Base-by-base conservation (phyloP, 768 basidiomycete species). In the Xerocomellus dryophilus region DNA sequence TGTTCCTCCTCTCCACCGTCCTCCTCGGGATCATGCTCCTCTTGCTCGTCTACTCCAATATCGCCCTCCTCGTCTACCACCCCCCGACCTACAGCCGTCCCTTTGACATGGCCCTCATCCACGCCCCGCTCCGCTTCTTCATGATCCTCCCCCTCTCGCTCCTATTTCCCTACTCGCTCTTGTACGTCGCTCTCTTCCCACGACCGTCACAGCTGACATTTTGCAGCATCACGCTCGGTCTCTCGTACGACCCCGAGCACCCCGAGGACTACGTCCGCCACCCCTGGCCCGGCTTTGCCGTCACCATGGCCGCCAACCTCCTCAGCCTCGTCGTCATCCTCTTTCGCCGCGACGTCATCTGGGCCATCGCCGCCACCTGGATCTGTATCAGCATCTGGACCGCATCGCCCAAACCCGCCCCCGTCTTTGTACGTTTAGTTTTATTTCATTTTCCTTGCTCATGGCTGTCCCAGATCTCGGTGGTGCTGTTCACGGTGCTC, bases 61-160 rank as follows among this genome's bases (percentile, higher is more conserved):
- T 93, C 43, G 84, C 83, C 0, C 77, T 96, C 7, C 74, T 93
- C 40, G 72, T 86, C 15, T 92, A 94, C 64, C 87, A 88, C 43
- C 70, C 78, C 0, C 86, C 87, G 0, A 79, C 74, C 0, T 73
- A 73, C 21, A 67, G 72, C 0, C 79, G 84, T 1, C 91, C 90
- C 0, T 68, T 95, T 38, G 92, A 94, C 67, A 83, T 82, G 32
- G 77, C 85, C 0, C 84, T 95, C 59, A 90, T 97, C 51, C 94
- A 97, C 61, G 88, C 90, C 0, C 95, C 95, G 0, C 75, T 96
- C 49, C 78, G 90, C 3, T 84, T 92, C 54, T 50, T 79, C 68
- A 61, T 82, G 81, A 44, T 88, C 76, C 82, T 89, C 52, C 72
- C 83, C 56, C 32, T 60, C 15, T 66, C 70, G 0, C 51, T 82